phyloP scores from a whole-genome alignment of 139 green algal genomes.

The Chlamydomonas eustigma region DNA sequence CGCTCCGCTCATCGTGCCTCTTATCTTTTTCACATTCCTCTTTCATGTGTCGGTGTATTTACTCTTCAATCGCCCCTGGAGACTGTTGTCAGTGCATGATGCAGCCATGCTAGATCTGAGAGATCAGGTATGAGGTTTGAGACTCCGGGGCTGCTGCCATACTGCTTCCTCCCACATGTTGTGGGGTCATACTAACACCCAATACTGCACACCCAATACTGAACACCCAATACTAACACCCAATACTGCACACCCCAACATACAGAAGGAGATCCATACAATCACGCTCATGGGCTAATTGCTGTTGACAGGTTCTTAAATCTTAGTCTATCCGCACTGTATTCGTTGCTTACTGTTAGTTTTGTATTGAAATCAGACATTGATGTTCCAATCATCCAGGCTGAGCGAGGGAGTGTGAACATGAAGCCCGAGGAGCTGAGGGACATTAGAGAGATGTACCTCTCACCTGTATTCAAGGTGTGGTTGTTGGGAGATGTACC shows the following conservation, averaged over 20 bases:
- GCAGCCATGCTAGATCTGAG: slow-evolving; percentile 58
- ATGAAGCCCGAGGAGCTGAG: slow-evolving; percentile 1
- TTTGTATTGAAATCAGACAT: too few relatives aligned
- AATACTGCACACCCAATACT: too few relatives aligned
- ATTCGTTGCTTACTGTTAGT: too few relatives aligned
- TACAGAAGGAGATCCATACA: too few relatives aligned
- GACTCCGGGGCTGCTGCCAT: background rate
- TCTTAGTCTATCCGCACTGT: too few relatives aligned
- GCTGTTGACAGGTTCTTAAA: too few relatives aligned
- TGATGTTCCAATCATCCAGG: too few relatives aligned
- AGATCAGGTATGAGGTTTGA: slow-evolving; percentile 8
- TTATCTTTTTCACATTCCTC: slow-evolving; percentile 41
- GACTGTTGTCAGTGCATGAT: slow-evolving; percentile 50
- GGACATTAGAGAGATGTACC: slow-evolving; percentile 14
- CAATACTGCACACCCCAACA: too few relatives aligned
- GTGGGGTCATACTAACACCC: too few relatives aligned
- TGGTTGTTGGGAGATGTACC: background rate
- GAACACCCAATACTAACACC: too few relatives aligned
- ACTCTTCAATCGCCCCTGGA: slow-evolving; percentile 51
- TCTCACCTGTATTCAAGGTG: slow-evolving; percentile 22
- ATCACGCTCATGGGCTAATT: too few relatives aligned
- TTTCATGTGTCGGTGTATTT: slow-evolving; percentile 28
- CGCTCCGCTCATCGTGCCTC: slow-evolving; percentile 32
- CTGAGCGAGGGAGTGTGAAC: background rate
- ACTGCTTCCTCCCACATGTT: too few relatives aligned